These are phyloP conservation scores for Neovahlkampfia damariscottae DNA, from an alignment of 78 protist genomes.

Conservation along the genomic window DNA sequence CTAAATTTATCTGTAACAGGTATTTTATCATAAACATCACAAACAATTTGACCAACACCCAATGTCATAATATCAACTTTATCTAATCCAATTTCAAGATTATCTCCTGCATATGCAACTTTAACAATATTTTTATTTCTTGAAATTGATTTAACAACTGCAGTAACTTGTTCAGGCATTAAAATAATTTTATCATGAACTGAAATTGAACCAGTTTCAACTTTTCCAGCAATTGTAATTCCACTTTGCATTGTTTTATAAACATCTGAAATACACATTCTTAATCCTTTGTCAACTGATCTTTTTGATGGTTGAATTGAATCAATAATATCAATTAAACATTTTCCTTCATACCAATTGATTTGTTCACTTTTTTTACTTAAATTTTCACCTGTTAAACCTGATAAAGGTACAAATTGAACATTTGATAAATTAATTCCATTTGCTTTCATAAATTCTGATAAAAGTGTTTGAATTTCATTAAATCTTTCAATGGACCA, in stretches of 20 bases:
- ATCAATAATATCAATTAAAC: conserved; percentile 66
- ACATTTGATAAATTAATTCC: conserved; percentile 42
- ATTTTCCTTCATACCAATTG: conserved; percentile 55
- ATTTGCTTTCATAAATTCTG: conserved; percentile 8
- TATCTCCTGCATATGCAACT: conserved; percentile 62
- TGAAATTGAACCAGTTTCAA: conserved; percentile 71
- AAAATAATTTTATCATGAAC: conserved; percentile 22
- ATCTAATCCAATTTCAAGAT: conserved; percentile 35
- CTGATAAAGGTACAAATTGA: conserved; percentile 82
- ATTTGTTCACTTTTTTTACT: conserved; percentile 14
- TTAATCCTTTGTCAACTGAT: conserved; percentile 29
- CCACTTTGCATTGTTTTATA: conserved; percentile 50
- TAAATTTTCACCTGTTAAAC: conserved; percentile 61
- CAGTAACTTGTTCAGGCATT: background rate
- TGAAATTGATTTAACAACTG: background rate
- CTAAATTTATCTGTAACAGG: background rate
- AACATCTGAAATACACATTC: conserved; percentile 66
- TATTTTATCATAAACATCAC: background rate
- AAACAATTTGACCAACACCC: conserved; percentile 14
- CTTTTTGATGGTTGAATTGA: conserved; percentile 31
- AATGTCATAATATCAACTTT: background rate
- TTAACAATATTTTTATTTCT: conserved; percentile 19
- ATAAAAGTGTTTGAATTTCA: conserved; percentile 33
- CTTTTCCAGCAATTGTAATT: conserved; percentile 57
- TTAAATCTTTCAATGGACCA: conserved; percentile 71